Percentiles rank a stretch among this genome's conserved stretches.
Conservation (phyloP, 306 rosid species). For the Myrica gale region DNA sequence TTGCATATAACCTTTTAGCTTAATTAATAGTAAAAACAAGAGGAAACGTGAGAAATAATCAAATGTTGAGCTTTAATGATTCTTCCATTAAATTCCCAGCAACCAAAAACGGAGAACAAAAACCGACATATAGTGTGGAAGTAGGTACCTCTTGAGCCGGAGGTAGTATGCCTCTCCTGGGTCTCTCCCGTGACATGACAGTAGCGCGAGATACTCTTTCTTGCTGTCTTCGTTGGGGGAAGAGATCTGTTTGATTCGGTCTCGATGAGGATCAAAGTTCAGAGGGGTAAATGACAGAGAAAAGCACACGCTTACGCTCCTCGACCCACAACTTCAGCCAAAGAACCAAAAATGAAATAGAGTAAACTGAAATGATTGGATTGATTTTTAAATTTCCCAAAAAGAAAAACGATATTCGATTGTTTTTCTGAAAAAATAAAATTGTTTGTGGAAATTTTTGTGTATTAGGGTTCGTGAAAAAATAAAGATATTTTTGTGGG, state of each 20-base stretch:
- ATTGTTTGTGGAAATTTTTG: no score
- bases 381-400: no score
- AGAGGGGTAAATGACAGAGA: no score
- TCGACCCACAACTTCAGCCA: no score
- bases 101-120: not conserved
- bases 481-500: no score
- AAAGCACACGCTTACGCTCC: no score
- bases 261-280: no score
- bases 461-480: no score
- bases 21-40: not conserved
- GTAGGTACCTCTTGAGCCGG: slow-evolving; percentile 71
- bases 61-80: not conserved
- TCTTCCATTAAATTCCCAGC: not conserved
- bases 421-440: no score
- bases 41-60: not conserved
- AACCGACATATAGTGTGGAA: not conserved
- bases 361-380: no score
- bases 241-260: slow-evolving; percentile 12
- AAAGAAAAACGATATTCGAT: no score
- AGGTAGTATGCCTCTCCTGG: slow-evolving; percentile 59
- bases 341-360: no score
- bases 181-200: slow-evolving; percentile 69
- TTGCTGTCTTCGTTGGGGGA: slow-evolving; percentile 10
- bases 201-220: not conserved
- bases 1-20: not conserved